phyloP scores from a whole-genome alignment of 2,329 filamentous ascomycete genomes.

The Cytospora piceicola region DNA sequence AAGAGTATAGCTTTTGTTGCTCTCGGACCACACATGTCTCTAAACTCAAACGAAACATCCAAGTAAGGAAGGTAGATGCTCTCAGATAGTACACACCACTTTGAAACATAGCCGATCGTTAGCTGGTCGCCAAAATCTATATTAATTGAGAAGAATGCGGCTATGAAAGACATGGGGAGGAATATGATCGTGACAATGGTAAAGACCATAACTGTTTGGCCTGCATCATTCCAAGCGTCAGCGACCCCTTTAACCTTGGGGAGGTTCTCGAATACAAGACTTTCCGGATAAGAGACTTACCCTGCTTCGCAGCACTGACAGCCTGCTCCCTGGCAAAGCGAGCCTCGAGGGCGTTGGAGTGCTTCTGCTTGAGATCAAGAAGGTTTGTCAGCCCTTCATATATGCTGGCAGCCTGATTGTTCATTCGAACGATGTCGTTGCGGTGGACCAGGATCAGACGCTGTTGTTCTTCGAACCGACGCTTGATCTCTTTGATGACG shows the following conservation, averaged over 20 bases:
- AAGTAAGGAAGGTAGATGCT: no score
- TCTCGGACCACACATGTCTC: no score
- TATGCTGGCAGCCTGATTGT: slow-evolving; percentile 62
- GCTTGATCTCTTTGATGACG: slow-evolving; percentile 45
- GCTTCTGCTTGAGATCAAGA: slow-evolving; percentile 70
- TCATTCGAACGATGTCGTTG: slow-evolving; percentile 65
- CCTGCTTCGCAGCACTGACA: slow-evolving; percentile 58
- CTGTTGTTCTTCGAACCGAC: slow-evolving; percentile 59
- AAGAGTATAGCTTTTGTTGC: no score
- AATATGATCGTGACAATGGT: slow-evolving; percentile 52
- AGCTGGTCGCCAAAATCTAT: slow-evolving; percentile 49
- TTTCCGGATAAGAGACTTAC: slow-evolving; percentile 3
- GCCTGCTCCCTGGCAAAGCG: slow-evolving; percentile 65
- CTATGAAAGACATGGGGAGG: slow-evolving; percentile 49
- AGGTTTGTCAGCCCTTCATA: slow-evolving; percentile 64
- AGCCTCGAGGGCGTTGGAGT: slow-evolving; percentile 69
- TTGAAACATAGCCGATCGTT: slow-evolving; percentile 36
- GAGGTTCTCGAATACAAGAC: background rate
- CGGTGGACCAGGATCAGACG: slow-evolving; percentile 60
- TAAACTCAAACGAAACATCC: no score
- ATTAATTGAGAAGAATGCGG: slow-evolving; percentile 49
- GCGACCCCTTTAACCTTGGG: background rate
- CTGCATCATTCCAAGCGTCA: slow-evolving; percentile 1
- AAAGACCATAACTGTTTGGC: slow-evolving; percentile 50
- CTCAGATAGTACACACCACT: no score